These are phyloP conservation scores for Coniophora puteana DNA, from an alignment of 1,284 basidiomycete species.

Conservation along the genomic window DNA sequence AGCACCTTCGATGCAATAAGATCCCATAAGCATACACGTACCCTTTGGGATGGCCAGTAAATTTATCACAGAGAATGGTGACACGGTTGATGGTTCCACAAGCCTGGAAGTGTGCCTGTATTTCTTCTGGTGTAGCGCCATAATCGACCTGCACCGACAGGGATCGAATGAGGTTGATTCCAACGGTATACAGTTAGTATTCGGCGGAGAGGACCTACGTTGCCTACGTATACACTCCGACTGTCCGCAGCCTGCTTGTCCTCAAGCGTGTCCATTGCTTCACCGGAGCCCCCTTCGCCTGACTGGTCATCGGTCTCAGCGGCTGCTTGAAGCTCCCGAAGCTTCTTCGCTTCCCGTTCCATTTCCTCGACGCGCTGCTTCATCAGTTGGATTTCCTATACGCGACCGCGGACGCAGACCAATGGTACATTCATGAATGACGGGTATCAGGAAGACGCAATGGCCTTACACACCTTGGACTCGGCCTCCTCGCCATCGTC, in stretches of 20 bases:
- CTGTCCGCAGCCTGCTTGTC: conserved; percentile 77
- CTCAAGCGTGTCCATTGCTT: conserved; percentile 71
- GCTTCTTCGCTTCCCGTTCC: conserved; percentile 87
- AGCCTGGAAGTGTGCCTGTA: conserved; percentile 95
- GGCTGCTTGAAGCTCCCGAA: conserved; percentile 88
- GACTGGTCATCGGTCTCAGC: conserved; percentile 67
- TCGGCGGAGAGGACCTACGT: conserved; percentile 57
- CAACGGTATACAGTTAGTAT: conserved; percentile 8
- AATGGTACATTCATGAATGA: conserved; percentile 1
- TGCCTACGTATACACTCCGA: conserved; percentile 94
- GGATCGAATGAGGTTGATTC: conserved; percentile 7
- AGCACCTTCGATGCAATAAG: conserved; percentile 4
- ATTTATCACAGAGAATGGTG: conserved; percentile 99
- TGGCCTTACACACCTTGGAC: conserved; percentile 45
- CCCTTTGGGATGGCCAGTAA: conserved; percentile 99
- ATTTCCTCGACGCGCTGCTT: conserved; percentile 92
- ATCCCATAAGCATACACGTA: conserved; percentile 36
- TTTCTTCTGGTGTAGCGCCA: conserved; percentile 95
- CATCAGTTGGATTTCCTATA: conserved; percentile 81
- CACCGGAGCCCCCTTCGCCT: conserved; percentile 35
- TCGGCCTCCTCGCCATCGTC: conserved; percentile 60
- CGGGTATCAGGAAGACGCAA: conserved; percentile 2
- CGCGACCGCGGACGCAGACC: conserved; percentile 12
- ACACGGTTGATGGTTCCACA: conserved; percentile 99
- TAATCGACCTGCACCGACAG: conserved; percentile 83